Evolutionary conservation across 1,284 basidiomycete genomes (phyloP).

Genomic region (Cutaneotrichosporon dermatis): DNA sequence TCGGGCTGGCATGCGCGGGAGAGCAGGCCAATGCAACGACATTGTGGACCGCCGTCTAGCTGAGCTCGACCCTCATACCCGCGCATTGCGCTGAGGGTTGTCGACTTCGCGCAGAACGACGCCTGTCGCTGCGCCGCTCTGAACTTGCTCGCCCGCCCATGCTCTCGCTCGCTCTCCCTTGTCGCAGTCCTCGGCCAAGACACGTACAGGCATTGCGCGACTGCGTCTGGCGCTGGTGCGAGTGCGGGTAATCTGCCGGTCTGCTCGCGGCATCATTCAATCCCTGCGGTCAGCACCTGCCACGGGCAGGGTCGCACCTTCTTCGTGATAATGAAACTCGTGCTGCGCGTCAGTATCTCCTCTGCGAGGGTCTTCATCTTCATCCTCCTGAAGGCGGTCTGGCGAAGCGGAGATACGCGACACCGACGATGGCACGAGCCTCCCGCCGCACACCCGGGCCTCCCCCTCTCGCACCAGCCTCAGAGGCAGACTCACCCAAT

Average conservation of each 20-base stretch:
- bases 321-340: constrained; percentile 94
- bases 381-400: too few relatives aligned
- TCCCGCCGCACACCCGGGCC: too few relatives aligned
- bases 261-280: constrained; percentile 69
- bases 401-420: too few relatives aligned
- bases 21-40: too few relatives aligned
- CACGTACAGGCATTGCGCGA: constrained; percentile 66
- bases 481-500: constrained; percentile 12
- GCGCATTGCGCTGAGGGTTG: too few relatives aligned
- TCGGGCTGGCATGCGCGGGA: too few relatives aligned
- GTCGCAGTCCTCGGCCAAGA: constrained; percentile 40
- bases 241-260: constrained; percentile 64
- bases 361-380: background rate
- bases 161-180: too few relatives aligned
- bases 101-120: too few relatives aligned
- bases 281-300: constrained; percentile 55
- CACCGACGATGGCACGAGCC: background rate
- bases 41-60: too few relatives aligned
- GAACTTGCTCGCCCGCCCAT: too few relatives aligned
- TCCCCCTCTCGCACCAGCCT: background rate
- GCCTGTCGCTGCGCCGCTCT: too few relatives aligned
- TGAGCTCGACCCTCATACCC: too few relatives aligned
- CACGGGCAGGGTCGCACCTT: constrained; percentile 58
- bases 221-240: constrained; percentile 50
- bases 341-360: constrained; percentile 38